These are phyloP conservation scores for Candida morakotiae DNA, from an alignment of 805 yeast genomes.

Conservation along the genomic window DNA sequence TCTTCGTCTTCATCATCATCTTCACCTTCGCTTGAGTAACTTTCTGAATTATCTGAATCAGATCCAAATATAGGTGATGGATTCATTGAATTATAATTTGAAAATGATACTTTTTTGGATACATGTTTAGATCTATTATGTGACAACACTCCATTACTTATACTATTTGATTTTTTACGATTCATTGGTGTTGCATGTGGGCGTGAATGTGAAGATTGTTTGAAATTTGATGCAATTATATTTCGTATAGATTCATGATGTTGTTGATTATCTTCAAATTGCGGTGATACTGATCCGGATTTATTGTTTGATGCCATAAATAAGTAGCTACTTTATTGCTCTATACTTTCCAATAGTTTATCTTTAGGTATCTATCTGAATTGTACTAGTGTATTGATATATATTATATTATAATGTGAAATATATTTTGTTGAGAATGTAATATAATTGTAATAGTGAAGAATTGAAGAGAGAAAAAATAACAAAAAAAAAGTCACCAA, in stretches of 20 bases:
- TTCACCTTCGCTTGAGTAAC: conserved; percentile 7
- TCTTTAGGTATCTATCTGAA: too few species aligned
- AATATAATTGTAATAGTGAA: too few species aligned
- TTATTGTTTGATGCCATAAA: too few species aligned
- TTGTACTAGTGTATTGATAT: too few species aligned
- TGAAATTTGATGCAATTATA: conserved; percentile 8
- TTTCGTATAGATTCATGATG: conserved; percentile 9
- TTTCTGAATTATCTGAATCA: conserved; percentile 6
- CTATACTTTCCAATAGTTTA: too few species aligned
- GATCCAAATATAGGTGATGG: conserved; percentile 6
- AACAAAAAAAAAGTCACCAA: too few species aligned
- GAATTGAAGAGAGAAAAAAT: too few species aligned
- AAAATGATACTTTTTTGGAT: conserved; percentile 15
- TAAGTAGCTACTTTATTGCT: too few species aligned
- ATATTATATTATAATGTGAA: too few species aligned
- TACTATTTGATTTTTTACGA: conserved; percentile 13
- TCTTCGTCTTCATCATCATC: conserved; percentile 8
- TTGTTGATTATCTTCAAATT: neutral
- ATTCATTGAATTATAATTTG: conserved; percentile 9
- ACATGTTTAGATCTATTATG: conserved; percentile 6
- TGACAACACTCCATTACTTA: conserved; percentile 14
- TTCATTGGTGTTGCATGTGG: neutral
- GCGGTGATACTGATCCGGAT: conserved; percentile 3
- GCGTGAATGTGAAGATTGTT: neutral
- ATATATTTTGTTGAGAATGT: too few species aligned